Evolutionary conservation across 352 stramenopile species (phyloP), one percentile per base, ranked within the genome.

Genomic region (Globisporangium emineosum): DNA sequence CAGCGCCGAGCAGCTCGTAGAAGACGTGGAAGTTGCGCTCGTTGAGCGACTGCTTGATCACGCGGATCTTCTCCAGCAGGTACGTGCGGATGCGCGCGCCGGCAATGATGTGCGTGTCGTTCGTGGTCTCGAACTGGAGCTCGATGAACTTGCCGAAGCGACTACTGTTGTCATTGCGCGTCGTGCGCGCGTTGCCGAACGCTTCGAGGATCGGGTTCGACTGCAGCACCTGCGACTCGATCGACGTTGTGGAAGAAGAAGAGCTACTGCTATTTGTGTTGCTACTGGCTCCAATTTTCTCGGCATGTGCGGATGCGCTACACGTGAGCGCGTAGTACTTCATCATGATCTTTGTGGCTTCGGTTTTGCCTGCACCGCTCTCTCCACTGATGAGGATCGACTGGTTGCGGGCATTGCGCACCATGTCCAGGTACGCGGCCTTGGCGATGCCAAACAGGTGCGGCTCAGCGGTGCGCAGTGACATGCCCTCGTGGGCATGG

Each of bases 41-140:
- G 52, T 88, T 65, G 1, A 65, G 52, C 2, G 78, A 77, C 65
- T 95, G 90, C 55, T 82, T 85, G 58, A 96, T 88, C 56, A 97
- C 77, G 61, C 91, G 83, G 42, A 96, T 93, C 73, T 98, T 98
- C 71, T 99, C 96, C 35, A 99, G 79, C 32, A 98, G 70, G 60
- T 98, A 98, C 32, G 86, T 97, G 66, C 86, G 83, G 58, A 98
- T 94, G 9, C 76, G 78, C 23, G 89, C 90, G 21, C 91, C 91
- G 17, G 88, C 76, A 47, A 87, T 73, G 12, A 68, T 65, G 57
- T 76, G 67, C 25, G 73, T 47, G 19, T 66, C 42, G 25, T 25
- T 53, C 23, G 50, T 53, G 52, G 73, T 33, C 42, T 74, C 67
- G 67, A 96, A 93, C 50, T 90, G 78, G 32, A 97, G 66, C 70